Conservation (phyloP, 1,284 basidiomycete genomes). For the Athelia sp. region DNA sequence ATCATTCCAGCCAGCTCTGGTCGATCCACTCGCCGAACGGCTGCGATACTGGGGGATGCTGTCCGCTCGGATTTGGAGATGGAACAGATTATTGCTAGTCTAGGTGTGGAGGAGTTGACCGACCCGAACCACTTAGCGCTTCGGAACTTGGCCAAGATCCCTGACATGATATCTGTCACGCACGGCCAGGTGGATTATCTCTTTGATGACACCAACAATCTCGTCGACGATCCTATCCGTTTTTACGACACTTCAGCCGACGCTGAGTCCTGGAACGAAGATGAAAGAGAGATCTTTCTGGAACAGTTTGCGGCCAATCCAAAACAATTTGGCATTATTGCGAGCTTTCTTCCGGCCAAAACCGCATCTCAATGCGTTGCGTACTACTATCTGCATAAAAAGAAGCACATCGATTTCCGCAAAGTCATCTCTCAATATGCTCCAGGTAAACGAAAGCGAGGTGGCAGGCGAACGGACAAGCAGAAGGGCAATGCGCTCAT, state of each 20-base stretch:
- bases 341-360: constrained; percentile 81
- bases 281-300: constrained; percentile 79
- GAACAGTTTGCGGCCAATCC: constrained; percentile 83
- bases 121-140: constrained; percentile 87
- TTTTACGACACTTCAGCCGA: constrained; percentile 75
- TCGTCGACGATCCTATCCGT: constrained; percentile 71
- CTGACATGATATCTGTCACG: constrained; percentile 84
- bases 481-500: constrained; percentile 74
- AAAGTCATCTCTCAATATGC: constrained; percentile 63
- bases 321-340: constrained; percentile 92
- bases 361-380: constrained; percentile 86
- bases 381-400: constrained; percentile 96
- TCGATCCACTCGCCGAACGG: constrained; percentile 70
- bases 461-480: constrained; percentile 56
- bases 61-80: constrained; percentile 96
- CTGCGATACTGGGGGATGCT: constrained; percentile 77
- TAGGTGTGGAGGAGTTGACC: constrained; percentile 89
- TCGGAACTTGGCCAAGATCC: constrained; percentile 85
- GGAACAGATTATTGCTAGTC: constrained; percentile 91
- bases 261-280: constrained; percentile 82
- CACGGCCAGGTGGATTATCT: constrained; percentile 55
- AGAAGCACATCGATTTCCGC: constrained; percentile 81
- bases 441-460: constrained; percentile 56
- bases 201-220: constrained; percentile 84
- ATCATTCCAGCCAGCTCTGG: constrained; percentile 42